These are phyloP conservation scores for Lolium rigidum DNA, from an alignment of 176 grass and related monocot genomes.

Conservation along the genomic window DNA sequence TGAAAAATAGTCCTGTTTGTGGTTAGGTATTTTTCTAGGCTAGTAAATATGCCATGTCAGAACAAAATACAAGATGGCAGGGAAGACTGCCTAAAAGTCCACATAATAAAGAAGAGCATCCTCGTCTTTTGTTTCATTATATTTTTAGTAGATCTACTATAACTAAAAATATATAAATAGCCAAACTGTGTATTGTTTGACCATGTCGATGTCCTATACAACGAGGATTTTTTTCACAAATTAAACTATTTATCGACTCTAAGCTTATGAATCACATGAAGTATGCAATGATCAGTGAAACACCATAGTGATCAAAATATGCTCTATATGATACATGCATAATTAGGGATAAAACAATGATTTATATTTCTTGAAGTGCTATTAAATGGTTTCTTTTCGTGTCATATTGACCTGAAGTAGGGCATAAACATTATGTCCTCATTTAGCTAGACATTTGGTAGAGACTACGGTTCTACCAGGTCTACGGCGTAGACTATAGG, in stretches of 20 bases:
- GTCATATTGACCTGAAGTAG: constrained; percentile 7
- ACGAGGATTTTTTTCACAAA: not conserved
- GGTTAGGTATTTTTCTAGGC: not conserved
- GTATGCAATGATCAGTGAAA: not conserved
- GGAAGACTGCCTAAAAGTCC: not conserved
- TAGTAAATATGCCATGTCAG: not conserved
- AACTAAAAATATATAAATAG: too few species aligned
- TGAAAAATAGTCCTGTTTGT: not conserved
- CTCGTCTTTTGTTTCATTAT: not conserved
- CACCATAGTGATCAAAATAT: not conserved
- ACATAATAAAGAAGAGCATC: constrained; percentile 7
- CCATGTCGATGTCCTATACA: not conserved
- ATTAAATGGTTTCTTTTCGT: not conserved
- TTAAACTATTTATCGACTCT: not conserved
- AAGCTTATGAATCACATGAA: constrained; percentile 15
- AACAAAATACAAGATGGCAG: not conserved
- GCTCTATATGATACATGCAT: not conserved
- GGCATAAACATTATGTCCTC: not conserved
- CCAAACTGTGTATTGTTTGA: too few species aligned
- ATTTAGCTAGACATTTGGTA: not conserved
- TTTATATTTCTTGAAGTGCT: not conserved
- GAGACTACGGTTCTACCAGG: too few species aligned
- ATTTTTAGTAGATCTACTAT: not conserved
- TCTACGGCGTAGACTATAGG: too few species aligned
- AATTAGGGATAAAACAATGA: constrained; percentile 4